These are phyloP conservation scores for Tetradesmus lagerheimii DNA, from an alignment of 139 green algal genomes.

Conservation along the genomic window DNA sequence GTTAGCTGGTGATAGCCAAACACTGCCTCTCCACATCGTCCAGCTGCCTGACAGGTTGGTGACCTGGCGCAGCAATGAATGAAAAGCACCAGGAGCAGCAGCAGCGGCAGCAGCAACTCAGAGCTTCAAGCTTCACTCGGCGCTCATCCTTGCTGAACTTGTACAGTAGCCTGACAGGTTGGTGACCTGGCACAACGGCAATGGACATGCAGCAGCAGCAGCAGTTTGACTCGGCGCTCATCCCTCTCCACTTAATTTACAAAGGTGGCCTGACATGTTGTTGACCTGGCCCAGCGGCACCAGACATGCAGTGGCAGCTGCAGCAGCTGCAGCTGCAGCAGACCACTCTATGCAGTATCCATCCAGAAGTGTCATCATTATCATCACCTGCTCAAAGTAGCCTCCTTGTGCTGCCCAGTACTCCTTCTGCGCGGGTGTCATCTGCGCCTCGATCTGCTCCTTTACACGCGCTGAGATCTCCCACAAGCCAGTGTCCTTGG, in stretches of 20 bases:
- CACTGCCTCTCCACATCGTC: no score
- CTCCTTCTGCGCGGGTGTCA: conserved; percentile 53
- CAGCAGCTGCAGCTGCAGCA: neutral
- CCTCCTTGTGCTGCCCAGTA: conserved; percentile 78
- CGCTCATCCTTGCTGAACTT: neutral
- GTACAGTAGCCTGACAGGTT: neutral
- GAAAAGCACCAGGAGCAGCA: neutral
- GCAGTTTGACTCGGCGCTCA: neutral
- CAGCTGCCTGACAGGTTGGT: no score
- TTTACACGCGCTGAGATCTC: conserved; percentile 68
- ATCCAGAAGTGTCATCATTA: no score
- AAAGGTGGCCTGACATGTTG: neutral
- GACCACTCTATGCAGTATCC: no score
- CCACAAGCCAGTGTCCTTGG: conserved; percentile 90
- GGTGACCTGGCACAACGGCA: neutral
- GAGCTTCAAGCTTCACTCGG: neutral
- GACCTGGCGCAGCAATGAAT: no score
- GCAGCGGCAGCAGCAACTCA: conserved; percentile 10
- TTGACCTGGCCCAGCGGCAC: neutral
- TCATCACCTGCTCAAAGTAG: conserved; percentile 80
- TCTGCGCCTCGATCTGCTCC: conserved; percentile 54
- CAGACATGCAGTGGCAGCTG: neutral
- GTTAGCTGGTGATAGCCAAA: no score
- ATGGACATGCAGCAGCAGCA: neutral
- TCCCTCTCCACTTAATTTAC: neutral